Percentiles rank a stretch among this genome's conserved stretches.
Evolutionary conservation across 208 protist genomes (phyloP).

Genomic region (Phytomonas francai): DNA sequence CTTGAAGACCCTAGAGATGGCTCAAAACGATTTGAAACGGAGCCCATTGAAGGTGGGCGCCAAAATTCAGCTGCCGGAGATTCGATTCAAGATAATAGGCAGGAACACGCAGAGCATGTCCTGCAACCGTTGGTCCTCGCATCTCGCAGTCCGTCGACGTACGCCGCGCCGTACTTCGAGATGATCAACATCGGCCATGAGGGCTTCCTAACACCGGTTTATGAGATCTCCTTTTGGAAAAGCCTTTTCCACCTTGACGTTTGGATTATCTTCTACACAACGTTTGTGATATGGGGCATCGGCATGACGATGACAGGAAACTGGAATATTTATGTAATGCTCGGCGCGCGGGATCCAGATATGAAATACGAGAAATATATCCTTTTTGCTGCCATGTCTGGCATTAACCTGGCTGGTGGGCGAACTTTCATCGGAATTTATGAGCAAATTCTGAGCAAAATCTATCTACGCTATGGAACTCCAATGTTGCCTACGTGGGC

Average conservation of each 20-base stretch:
- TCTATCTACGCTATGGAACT: conserved; percentile 15
- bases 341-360: conserved; percentile 15
- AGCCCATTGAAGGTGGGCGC: not conserved
- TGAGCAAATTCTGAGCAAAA: conserved; percentile 20
- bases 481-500: conserved; percentile 19
- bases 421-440: conserved; percentile 35
- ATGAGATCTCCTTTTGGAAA: conserved; percentile 33
- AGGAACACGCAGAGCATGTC: no score
- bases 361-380: conserved; percentile 40
- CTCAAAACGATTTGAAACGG: not conserved
- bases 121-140: not conserved
- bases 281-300: conserved; percentile 39
- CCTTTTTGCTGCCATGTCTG: conserved; percentile 39
- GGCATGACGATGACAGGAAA: conserved; percentile 39
- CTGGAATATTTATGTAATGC: conserved; percentile 42
- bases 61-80: not conserved
- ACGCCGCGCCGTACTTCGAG: conserved; percentile 29
- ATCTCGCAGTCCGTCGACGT: conserved; percentile 16
- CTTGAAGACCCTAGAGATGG: not conserved
- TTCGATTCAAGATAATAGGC: not conserved
- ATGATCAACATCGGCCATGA: conserved; percentile 41
- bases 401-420: conserved; percentile 28
- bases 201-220: conserved; percentile 43
- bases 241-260: conserved; percentile 44
- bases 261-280: conserved; percentile 40